Base-by-base conservation (phyloP, 148 eudicot genomes). In the Rhododendron vialii region DNA sequence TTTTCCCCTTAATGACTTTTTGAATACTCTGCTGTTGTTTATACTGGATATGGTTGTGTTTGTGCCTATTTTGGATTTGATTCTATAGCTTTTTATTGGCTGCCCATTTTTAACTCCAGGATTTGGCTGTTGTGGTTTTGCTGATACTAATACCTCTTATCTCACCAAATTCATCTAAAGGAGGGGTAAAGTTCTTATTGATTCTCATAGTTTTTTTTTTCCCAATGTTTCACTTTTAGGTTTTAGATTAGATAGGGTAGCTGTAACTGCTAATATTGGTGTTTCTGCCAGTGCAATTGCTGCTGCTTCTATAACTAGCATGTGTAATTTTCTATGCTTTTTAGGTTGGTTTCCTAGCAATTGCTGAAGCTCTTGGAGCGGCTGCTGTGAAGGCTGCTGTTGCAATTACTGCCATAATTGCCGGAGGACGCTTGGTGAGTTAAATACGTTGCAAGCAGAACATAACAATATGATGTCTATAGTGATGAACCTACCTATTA, bases 361-460 rank as follows among this genome's bases (percentile, higher is more conserved):
- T 97, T 88, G 98, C 98, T 63, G 99, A 97, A 92, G 98, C 99
- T 88, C 94, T 97, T 79, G 99, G 99, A 83, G 84, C 93, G 90
- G 99, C 99, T 88, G 99, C 96, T 91, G 92, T 97, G 51, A 97
- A 97, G 95, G 99, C 99, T 85, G 80, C 94, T 90, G 94, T 95
- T 90, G 99, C 99, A 82, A 97, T 97, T 89, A 61, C 96, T 78
- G 98, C 96, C 86, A 97, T 97, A 43, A 93, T 97, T 89, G 99
- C 98, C 80, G 99, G 99, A 86, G 99, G 99, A 85, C 98, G 99
- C 88, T 90, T 97, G 98, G 99, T 97, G 88, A 89, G 95, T 86
- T 50, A 36, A 51, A 26, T 83, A 4, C 36, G 10, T 77, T 41
- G 78, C 82, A 78, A 53, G 81, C 79, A 69, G 61, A 38, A 24